These are phyloP conservation scores for Diaporthe amygdali DNA, from an alignment of 2,329 filamentous ascomycete genomes.

Conservation along the genomic window DNA sequence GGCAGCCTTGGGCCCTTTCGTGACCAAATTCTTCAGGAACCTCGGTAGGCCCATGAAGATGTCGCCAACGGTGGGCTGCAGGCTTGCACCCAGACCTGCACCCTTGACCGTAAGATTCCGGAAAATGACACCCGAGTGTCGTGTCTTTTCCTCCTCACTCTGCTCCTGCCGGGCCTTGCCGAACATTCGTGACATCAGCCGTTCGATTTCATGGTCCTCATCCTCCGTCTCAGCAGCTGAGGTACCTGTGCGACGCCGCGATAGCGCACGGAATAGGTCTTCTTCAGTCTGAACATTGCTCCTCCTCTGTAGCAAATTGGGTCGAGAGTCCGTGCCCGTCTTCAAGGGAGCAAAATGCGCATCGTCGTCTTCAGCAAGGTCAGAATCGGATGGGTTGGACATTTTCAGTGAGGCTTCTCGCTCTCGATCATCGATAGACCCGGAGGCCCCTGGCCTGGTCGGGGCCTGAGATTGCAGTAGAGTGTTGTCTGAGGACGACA, in stretches of 20 bases:
- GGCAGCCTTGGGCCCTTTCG: slow-evolving; percentile 36
- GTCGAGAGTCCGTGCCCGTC: neutral
- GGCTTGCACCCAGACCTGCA: slow-evolving; percentile 66
- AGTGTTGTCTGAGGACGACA: neutral
- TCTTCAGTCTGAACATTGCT: slow-evolving; percentile 46
- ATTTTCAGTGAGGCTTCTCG: neutral
- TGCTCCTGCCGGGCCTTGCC: slow-evolving; percentile 66
- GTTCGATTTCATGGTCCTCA: slow-evolving; percentile 60
- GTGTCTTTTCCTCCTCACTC: slow-evolving; percentile 73
- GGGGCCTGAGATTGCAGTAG: neutral
- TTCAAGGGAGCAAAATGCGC: neutral
- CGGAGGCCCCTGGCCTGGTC: neutral
- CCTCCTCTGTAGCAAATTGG: neutral
- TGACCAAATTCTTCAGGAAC: slow-evolving; percentile 29
- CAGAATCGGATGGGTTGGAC: neutral
- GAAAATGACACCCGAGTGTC: slow-evolving; percentile 74
- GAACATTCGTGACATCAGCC: slow-evolving; percentile 74
- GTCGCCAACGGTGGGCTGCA: slow-evolving; percentile 48
- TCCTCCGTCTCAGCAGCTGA: slow-evolving; percentile 35
- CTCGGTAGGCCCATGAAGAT: slow-evolving; percentile 39
- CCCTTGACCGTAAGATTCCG: slow-evolving; percentile 74
- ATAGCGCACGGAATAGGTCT: slow-evolving; percentile 55
- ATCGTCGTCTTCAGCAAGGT: neutral
- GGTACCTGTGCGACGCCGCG: slow-evolving; percentile 50
- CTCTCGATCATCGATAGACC: neutral